Base-by-base conservation (phyloP, 2,329 filamentous ascomycete genomes). In the Phialophora expanda region DNA sequence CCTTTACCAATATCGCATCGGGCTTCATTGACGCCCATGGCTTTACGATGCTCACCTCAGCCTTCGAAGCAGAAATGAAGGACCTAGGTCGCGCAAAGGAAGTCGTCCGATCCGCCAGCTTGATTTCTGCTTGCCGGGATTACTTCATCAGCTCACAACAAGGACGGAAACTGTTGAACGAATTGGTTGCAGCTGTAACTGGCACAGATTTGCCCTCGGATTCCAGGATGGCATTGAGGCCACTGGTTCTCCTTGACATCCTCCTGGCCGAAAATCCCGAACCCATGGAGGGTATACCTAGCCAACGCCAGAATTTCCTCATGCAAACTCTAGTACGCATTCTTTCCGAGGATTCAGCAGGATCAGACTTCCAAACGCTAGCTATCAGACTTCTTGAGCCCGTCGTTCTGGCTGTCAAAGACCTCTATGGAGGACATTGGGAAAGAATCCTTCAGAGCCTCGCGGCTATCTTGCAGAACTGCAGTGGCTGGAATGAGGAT, bases 391-490 rank as follows among this genome's bases (percentile, higher is more conserved):
- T 79, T 5, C 72, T 89, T 56, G 75, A 77, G 1, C 78, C 81
- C 3, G 79, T 97, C 3, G 77, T 97, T 0, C 91, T 91, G 1
- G 85, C 85, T 48, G 89, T 97, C 72, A 86, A 87, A 65, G 90
- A 93, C 55, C 87, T 97, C 0, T 97, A 97, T 73, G 95, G 94
- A 0, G 87, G 90, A 0, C 91, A 97, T 74, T 99, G 95, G 95
- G 85, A 89, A 58, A 85, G 85, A 56, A 78, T 84, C 0, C 78
- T 92, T 20, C 81, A 85, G 38, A 85, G 87, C 57, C 85, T 89
- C 66, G 78, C 84, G 11, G 77, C 79, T 7, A 78, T 87, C 0
- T 91, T 89, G 87, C 78, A 80, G 2, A 79, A 81, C 3, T 82
- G 80, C 0, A 75, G 75, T 11, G 76, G 77, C 1, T 80, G 82